Percentiles rank a stretch among this genome's conserved stretches.
phyloP scores from a whole-genome alignment of 306 rosid genomes.

The Trifolium repens region DNA sequence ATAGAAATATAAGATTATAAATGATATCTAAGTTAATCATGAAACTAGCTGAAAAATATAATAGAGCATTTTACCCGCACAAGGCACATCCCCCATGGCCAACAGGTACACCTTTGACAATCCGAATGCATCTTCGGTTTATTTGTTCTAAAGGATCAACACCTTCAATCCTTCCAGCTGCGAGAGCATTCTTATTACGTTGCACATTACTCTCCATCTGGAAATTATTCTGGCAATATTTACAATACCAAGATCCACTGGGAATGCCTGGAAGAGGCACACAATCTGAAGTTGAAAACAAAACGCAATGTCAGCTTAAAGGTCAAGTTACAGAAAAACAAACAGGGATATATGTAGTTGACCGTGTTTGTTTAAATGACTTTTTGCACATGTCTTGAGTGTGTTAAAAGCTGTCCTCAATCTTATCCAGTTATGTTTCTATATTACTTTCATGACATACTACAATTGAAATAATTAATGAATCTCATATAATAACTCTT shows the following conservation, averaged over 20 bases:
- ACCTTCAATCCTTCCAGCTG: conserved; percentile 86
- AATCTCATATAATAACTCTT: not conserved
- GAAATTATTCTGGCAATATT: conserved; percentile 70
- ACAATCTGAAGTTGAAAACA: conserved; percentile 63
- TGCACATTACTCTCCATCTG: conserved; percentile 66
- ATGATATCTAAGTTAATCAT: not conserved
- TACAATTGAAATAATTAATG: not conserved
- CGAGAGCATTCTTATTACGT: conserved; percentile 69
- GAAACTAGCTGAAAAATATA: conserved; percentile 17
- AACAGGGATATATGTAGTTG: not conserved
- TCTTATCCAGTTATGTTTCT: not conserved
- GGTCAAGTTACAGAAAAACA: conserved; percentile 15
- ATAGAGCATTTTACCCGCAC: conserved; percentile 64
- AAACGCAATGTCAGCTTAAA: not conserved
- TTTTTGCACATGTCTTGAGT: too few species aligned
- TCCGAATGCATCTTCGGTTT: conserved; percentile 79
- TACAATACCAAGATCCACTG: conserved; percentile 86
- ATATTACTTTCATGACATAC: not conserved
- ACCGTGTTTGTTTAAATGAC: not conserved
- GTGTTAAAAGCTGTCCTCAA: not conserved
- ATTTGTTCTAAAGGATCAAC: conserved; percentile 77
- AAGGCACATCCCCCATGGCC: conserved; percentile 89
- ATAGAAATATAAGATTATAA: not conserved
- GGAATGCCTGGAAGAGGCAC: conserved; percentile 68
- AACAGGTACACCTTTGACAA: conserved; percentile 67